Percentiles rank a stretch among this genome's conserved stretches.
These are phyloP conservation scores for Hypomyces rosellus DNA, from an alignment of 2,329 filamentous ascomycete species.

Conservation along the genomic window DNA sequence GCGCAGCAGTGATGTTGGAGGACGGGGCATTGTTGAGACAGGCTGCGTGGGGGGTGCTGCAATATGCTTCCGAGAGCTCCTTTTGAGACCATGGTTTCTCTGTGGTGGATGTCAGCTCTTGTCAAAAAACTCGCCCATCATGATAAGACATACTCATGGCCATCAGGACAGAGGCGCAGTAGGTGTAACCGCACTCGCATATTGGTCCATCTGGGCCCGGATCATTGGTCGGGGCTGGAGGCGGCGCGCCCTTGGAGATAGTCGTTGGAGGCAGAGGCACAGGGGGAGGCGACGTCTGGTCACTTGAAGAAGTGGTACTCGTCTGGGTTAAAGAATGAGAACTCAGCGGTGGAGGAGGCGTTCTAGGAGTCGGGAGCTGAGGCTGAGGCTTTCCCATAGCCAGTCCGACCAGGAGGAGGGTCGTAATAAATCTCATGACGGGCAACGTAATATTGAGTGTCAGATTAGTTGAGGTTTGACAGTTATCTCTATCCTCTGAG, in stretches of 20 bases:
- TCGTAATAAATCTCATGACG: conserved; percentile 23
- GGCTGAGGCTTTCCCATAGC: conserved; percentile 20
- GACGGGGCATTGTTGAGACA: conserved; percentile 26
- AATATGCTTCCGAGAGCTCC: conserved; percentile 30
- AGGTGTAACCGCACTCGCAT: conserved; percentile 37
- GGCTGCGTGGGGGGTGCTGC: conserved; percentile 29
- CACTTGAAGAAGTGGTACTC: neutral
- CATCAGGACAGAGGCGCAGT: conserved; percentile 34
- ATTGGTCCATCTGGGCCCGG: conserved; percentile 23
- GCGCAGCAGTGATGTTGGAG: conserved; percentile 25
- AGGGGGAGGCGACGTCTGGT: conserved; percentile 15
- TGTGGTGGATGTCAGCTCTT: conserved; percentile 8
- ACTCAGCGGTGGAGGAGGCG: conserved; percentile 19
- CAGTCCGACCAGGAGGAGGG: conserved; percentile 18
- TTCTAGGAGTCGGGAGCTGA: conserved; percentile 14
- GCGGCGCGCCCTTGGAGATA: conserved; percentile 1
- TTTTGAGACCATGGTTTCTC: conserved; percentile 28
- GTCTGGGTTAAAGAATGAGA: conserved; percentile 11
- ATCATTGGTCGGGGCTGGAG: conserved; percentile 14
- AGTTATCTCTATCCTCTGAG: neutral
- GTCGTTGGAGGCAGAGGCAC: conserved; percentile 10
- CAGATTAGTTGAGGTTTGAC: neutral
- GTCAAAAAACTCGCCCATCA: neutral
- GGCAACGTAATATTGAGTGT: neutral
- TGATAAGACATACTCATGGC: conserved; percentile 25